These are phyloP conservation scores for Lachnellula cervina DNA, from an alignment of 2,329 filamentous ascomycete species.

Conservation along the genomic window DNA sequence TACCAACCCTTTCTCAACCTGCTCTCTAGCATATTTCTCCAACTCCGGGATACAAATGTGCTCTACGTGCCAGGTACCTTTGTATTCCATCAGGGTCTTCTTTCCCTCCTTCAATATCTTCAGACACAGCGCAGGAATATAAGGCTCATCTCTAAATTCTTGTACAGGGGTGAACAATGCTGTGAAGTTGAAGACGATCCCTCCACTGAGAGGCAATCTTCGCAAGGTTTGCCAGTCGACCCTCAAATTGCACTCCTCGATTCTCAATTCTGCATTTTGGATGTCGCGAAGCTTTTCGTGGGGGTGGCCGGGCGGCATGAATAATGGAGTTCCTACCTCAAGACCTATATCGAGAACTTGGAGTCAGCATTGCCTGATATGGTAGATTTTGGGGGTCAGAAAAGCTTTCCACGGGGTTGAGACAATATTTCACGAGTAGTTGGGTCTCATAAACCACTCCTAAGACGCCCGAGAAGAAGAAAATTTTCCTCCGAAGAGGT, in stretches of 20 bases:
- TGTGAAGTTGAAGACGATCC: constrained; percentile 84
- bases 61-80: constrained; percentile 75
- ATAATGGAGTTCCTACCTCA: constrained; percentile 70
- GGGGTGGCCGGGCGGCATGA: constrained; percentile 64
- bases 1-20: constrained; percentile 57
- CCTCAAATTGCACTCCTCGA: constrained; percentile 61
- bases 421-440: no score
- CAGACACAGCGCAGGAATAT: constrained; percentile 62
- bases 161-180: constrained; percentile 72
- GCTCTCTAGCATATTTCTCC: constrained; percentile 59
- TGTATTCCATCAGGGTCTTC: constrained; percentile 68
- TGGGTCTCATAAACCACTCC: no score
- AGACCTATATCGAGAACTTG: constrained; percentile 34
- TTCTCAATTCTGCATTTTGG: constrained; percentile 52
- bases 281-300: constrained; percentile 55
- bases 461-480: no score
- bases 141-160: constrained; percentile 67
- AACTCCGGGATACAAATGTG: constrained; percentile 64
- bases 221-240: constrained; percentile 88
- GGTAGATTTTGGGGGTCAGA: no score
- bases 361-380: no score
- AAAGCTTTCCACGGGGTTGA: no score
- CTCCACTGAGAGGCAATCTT: constrained; percentile 69
- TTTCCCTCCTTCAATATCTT: constrained; percentile 70
- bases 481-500: no score